Evolutionary conservation across 805 yeast genomes (phyloP).

Genomic region (Wickerhamomyces chambardii): DNA sequence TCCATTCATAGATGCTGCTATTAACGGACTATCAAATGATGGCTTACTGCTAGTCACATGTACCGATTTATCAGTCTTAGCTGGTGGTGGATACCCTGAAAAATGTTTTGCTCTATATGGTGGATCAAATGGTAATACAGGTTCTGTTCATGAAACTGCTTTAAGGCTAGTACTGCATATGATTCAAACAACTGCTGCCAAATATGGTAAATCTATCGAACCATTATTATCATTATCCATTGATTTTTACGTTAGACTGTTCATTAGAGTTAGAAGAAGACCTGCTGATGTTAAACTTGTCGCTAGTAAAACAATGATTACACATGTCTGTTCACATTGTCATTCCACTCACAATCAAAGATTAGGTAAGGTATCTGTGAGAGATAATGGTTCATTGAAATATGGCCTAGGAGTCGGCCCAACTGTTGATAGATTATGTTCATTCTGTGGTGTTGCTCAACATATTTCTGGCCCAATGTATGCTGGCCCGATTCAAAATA

Average conservation of each 20-base stretch:
- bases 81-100: constrained; percentile 95
- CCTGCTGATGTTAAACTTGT: constrained; percentile 79
- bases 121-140: constrained; percentile 80
- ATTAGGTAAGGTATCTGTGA: constrained; percentile 52
- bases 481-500: constrained; percentile 71
- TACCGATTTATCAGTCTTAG: constrained; percentile 92
- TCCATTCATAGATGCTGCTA: constrained; percentile 89
- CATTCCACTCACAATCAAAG: constrained; percentile 63
- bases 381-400: constrained; percentile 34
- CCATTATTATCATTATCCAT: constrained; percentile 82
- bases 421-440: constrained; percentile 51
- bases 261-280: constrained; percentile 66
- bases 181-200: constrained; percentile 79
- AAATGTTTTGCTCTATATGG: constrained; percentile 94
- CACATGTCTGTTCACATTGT: constrained; percentile 85
- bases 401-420: constrained; percentile 62
- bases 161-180: constrained; percentile 71
- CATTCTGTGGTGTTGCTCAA: constrained; percentile 57
- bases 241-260: constrained; percentile 87
- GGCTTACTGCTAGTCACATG: constrained; percentile 89
- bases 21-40: constrained; percentile 74
- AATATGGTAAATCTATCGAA: constrained; percentile 78
- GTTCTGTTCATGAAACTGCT: constrained; percentile 90
- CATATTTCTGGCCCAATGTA: constrained; percentile 97
- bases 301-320: constrained; percentile 67